Evolutionary conservation across 805 yeast species (phyloP).

Genomic region (Lipomyces starkeyi): DNA sequence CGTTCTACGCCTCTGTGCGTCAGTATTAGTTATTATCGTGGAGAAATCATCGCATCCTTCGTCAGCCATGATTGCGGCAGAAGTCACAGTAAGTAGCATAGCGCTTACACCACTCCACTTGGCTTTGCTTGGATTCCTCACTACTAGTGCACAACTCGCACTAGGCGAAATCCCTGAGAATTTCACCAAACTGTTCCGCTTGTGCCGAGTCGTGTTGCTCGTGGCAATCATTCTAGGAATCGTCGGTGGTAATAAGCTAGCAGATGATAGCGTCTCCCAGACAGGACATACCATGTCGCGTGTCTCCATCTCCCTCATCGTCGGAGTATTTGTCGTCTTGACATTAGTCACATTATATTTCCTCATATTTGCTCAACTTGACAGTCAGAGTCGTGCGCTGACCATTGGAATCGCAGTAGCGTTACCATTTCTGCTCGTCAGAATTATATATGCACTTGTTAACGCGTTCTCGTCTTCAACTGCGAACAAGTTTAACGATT

Average conservation of each 20-base stretch:
- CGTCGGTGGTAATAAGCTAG: no score
- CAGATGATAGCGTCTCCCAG: no score
- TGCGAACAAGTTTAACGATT: background rate
- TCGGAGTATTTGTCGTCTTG: slow-evolving; percentile 6
- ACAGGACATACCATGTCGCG: no score
- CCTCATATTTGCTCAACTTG: background rate
- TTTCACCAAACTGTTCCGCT: no score
- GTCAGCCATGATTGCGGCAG: background rate
- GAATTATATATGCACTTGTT: slow-evolving; percentile 10
- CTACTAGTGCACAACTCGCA: background rate
- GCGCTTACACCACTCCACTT: slow-evolving; percentile 11
- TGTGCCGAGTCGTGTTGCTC: no score
- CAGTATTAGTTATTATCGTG: background rate
- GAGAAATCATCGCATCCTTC: background rate
- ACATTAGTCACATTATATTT: background rate
- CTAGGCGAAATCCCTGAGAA: no score
- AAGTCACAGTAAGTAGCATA: slow-evolving; percentile 5
- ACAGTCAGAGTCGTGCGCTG: background rate
- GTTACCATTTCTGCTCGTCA: slow-evolving; percentile 15
- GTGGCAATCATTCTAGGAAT: no score
- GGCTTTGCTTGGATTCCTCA: background rate
- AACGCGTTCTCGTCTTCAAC: slow-evolving; percentile 6
- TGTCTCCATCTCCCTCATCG: background rate
- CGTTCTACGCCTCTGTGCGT: slow-evolving; percentile 3
- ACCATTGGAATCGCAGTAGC: background rate